These are phyloP conservation scores for Candida neerlandica DNA, from an alignment of 1,139 yeast species.

Conservation along the genomic window DNA sequence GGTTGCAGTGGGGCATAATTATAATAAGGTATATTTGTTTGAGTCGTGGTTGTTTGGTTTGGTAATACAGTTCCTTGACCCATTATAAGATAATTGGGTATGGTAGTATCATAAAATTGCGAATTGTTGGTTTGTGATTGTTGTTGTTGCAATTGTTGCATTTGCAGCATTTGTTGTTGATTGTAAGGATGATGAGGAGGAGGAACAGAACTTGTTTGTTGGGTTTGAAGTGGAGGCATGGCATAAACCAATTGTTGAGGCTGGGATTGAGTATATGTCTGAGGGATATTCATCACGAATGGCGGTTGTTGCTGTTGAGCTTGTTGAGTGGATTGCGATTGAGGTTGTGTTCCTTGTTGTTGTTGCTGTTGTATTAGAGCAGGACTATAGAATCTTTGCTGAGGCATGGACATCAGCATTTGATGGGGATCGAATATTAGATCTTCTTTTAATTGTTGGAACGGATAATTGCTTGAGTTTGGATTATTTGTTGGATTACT, in stretches of 20 bases:
- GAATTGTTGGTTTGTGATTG: constrained; percentile 4
- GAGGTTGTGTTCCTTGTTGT: constrained; percentile 4
- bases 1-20: constrained; percentile 3
- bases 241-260: constrained; percentile 21
- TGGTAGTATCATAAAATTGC: constrained; percentile 19
- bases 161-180: constrained; percentile 8
- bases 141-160: constrained; percentile 12
- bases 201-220: constrained; percentile 22
- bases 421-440: constrained; percentile 6
- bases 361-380: constrained; percentile 5
- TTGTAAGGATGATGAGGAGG: constrained; percentile 8
- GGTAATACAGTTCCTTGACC: constrained; percentile 17
- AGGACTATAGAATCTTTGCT: constrained; percentile 3
- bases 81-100: constrained; percentile 22
- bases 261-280: constrained; percentile 7
- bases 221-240: constrained; percentile 13
- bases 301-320: constrained; percentile 8
- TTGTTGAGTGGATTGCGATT: constrained; percentile 5
- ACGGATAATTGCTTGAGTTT: background rate
- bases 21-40: constrained; percentile 7
- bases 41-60: constrained; percentile 13
- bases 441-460: constrained; percentile 4
- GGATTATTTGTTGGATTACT: background rate
- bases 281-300: constrained; percentile 6
- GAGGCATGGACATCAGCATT: constrained; percentile 8